Evolutionary conservation across 441 rosid genomes (phyloP).

Genomic region (Lepidium campestre): DNA sequence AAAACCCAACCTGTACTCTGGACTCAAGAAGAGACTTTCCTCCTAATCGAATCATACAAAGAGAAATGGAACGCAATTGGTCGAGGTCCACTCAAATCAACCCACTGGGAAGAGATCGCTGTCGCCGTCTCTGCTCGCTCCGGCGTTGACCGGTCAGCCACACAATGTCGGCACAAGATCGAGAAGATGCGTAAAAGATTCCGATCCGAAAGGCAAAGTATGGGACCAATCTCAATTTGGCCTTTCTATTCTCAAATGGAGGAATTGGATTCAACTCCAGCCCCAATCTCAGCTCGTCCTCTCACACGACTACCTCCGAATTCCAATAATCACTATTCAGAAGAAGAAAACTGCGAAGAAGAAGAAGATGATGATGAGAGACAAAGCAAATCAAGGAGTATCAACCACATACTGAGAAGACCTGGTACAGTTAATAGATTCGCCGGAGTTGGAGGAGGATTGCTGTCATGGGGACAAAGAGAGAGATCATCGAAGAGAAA

Average conservation of each 20-base stretch:
- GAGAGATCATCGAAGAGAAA: constrained; percentile 23
- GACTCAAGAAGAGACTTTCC: constrained; percentile 49
- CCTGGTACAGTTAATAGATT: constrained; percentile 48
- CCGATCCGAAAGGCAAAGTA: constrained; percentile 38
- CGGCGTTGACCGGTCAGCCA: constrained; percentile 39
- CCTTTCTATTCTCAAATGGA: constrained; percentile 48
- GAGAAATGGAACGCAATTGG: constrained; percentile 47
- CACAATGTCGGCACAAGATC: constrained; percentile 63
- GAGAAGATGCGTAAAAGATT: constrained; percentile 60
- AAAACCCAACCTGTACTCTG: constrained; percentile 49
- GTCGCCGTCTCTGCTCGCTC: constrained; percentile 44
- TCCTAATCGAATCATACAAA: constrained; percentile 46
- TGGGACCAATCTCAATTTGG: constrained; percentile 37
- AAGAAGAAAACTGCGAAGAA: constrained; percentile 8
- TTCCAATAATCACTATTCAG: background rate
- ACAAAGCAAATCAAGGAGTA: constrained; percentile 46
- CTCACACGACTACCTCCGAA: constrained; percentile 30
- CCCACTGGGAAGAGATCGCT: constrained; percentile 57
- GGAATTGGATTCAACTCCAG: constrained; percentile 47
- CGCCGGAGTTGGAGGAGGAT: constrained; percentile 27
- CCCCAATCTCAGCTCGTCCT: constrained; percentile 46
- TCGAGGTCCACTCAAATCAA: constrained; percentile 42
- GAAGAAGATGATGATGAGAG: constrained; percentile 26
- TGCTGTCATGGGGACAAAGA: constrained; percentile 23
- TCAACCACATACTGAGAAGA: constrained; percentile 49